Conservation (phyloP, 1,284 basidiomycete species). For the Naganishia sp. region DNA sequence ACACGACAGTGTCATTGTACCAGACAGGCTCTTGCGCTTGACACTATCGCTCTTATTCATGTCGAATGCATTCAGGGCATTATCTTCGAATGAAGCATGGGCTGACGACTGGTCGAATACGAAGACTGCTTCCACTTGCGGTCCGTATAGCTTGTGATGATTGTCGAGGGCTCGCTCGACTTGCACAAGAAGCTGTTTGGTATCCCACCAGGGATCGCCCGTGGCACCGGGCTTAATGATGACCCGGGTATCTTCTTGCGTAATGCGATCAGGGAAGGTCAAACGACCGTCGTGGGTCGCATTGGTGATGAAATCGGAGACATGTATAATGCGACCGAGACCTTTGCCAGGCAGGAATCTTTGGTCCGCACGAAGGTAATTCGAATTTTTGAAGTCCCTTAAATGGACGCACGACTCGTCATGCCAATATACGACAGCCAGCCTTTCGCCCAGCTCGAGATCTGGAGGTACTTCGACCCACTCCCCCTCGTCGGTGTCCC, state of each 20-base stretch:
- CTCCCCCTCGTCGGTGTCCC: no score
- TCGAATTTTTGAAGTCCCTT: no score
- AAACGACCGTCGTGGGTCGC: no score
- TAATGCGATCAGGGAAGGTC: no score
- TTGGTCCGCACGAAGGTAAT: no score
- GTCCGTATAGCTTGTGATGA: not conserved
- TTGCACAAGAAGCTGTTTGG: not conserved
- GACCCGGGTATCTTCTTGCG: not conserved
- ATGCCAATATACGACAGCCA: no score
- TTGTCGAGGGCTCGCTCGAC: not conserved
- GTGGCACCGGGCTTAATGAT: not conserved
- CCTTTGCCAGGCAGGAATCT: no score
- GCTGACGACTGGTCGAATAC: conserved; percentile 12
- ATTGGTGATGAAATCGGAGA: no score
- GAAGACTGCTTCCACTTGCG: not conserved
- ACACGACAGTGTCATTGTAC: conserved; percentile 3
- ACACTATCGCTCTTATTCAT: not conserved
- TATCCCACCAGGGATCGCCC: not conserved
- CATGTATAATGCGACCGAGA: no score
- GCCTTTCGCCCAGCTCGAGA: no score
- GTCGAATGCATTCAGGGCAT: not conserved
- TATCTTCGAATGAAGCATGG: not conserved
- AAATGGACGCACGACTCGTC: no score
- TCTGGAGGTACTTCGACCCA: no score
- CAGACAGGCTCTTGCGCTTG: not conserved